phyloP scores from a whole-genome alignment of 2,329 filamentous ascomycete species.

The Xylariaceae sp. region DNA sequence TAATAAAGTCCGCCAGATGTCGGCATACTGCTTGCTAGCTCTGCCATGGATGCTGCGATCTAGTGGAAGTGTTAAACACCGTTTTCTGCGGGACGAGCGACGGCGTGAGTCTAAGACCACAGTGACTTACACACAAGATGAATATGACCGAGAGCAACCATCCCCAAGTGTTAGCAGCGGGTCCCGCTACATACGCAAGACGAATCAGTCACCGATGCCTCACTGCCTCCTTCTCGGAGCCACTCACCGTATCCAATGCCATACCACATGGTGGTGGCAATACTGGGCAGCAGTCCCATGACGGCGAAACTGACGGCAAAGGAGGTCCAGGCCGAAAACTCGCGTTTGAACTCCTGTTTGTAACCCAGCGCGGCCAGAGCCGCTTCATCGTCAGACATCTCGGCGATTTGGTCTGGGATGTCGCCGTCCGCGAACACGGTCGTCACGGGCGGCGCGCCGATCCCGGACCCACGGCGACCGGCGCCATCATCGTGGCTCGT shows the following conservation, averaged over 20 bases:
- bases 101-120: neutral
- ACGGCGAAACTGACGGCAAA: conserved; percentile 79
- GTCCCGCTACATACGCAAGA: conserved; percentile 33
- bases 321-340: conserved; percentile 75
- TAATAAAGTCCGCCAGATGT: conserved; percentile 78
- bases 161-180: conserved; percentile 72
- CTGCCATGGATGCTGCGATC: conserved; percentile 69
- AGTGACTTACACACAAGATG: conserved; percentile 64
- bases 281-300: conserved; percentile 71
- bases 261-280: conserved; percentile 74
- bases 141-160: conserved; percentile 77
- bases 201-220: conserved; percentile 15
- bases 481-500: conserved; percentile 41
- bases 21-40: conserved; percentile 75
- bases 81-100: neutral
- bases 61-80: conserved; percentile 17
- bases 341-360: conserved; percentile 61
- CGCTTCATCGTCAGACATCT: conserved; percentile 60
- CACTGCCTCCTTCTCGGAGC: neutral
- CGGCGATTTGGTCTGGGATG: conserved; percentile 34
- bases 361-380: conserved; percentile 66
- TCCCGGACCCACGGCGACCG: conserved; percentile 4
- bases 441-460: conserved; percentile 33
- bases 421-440: conserved; percentile 38
- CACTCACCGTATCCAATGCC: conserved; percentile 57